Evolutionary conservation across 768 basidiomycete species (phyloP), one percentile per base, ranked within the genome.

Genomic region (Amanita fuliginea): DNA sequence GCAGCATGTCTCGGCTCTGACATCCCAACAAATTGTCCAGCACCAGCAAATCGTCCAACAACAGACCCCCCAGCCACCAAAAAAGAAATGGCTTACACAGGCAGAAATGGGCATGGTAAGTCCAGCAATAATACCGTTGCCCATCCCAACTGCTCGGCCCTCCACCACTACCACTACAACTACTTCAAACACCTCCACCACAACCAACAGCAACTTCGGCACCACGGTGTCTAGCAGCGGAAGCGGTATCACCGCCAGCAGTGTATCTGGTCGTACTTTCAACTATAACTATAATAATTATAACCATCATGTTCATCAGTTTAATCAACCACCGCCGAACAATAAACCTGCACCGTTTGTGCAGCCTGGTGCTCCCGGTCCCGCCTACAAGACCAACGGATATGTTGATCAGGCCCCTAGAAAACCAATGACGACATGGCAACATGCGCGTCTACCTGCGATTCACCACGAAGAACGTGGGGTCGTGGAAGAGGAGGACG

Each of bases 281-380:
- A 50, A 50, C 49, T 50, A 50, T 43, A 50, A 50, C 32, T 50
- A 50, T 43, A 50, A 50, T 43, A 49, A 49, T 35, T 49, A 49
- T 49, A 50, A 50, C 41, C 49, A 50, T 32, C 49, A 50, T 42
- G 49, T 50, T 50, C 49, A 43, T 43, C 49, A 50, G 49, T 50
- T 50, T 26, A 50, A 50, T 43, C 49, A 50, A 50, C 49, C 49
- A 21, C 42, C 19, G 19, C 41, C 32, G 42, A 28, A 28, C 13
- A 9, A 19, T 26, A 34, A 40, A 34, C 21, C 19, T 50, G n/a
- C 30, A 28, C 13, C 33, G 1, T 16, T 36, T 16, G 13, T 30
- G 21, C 41, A 16, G n/a, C 22, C 49, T n/a, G 21, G 16, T 9
- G 11, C 48, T 34, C 13, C 21, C 14, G 36, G 24, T 10, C 8